Conservation (phyloP, 2,329 filamentous ascomycete genomes). For the Phaeosphaeriaceae sp. region DNA sequence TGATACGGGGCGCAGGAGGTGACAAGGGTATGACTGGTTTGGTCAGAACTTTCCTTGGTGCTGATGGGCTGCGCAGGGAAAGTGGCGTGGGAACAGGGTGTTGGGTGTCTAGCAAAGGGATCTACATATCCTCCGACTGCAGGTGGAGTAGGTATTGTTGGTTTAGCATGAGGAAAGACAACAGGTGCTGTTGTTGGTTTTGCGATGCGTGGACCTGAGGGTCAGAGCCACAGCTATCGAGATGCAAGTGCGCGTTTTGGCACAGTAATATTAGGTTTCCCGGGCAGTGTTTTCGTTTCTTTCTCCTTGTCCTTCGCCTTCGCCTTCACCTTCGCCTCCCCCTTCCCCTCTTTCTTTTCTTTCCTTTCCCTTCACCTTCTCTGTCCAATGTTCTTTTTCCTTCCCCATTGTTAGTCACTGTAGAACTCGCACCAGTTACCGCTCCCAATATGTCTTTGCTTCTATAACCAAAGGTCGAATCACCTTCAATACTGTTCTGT, state of each 20-base stretch:
- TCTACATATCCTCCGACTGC: constrained; percentile 21
- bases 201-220: constrained; percentile 15
- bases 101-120: constrained; percentile 22
- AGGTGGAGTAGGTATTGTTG: not conserved
- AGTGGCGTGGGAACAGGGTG: constrained; percentile 2
- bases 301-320: not conserved
- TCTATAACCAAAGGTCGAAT: constrained; percentile 32
- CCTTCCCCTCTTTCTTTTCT: too few relatives aligned
- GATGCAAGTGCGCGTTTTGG: constrained; percentile 19
- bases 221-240: constrained; percentile 35
- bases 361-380: not conserved
- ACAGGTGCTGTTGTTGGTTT: constrained; percentile 22
- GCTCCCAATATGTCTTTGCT: constrained; percentile 20
- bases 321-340: not conserved
- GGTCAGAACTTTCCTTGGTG: constrained; percentile 14
- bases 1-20: not conserved
- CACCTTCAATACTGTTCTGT: constrained; percentile 25
- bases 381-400: too few relatives aligned
- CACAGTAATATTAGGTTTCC: constrained; percentile 3
- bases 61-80: constrained; percentile 8
- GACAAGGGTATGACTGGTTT: not conserved
- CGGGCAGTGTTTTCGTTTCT: not conserved
- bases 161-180: not conserved
- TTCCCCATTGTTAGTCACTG: not conserved
- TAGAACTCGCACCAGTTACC: constrained; percentile 12